Conservation (phyloP, 257 asterid genomes). For the Forsythia viridissima region DNA sequence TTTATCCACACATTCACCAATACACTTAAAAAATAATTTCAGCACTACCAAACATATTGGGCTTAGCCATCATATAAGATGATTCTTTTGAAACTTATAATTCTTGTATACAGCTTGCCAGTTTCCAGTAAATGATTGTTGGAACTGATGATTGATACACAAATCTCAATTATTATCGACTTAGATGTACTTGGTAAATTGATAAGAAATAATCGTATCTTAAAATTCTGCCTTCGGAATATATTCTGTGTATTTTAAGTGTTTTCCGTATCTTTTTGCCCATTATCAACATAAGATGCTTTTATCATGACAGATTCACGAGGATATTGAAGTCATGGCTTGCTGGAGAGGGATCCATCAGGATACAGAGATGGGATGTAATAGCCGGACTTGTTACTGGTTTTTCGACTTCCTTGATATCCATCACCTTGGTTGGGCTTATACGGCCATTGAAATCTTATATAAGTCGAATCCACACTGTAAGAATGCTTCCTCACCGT, state of each 20-base stretch:
- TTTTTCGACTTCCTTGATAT: constrained; percentile 54
- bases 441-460: constrained; percentile 40
- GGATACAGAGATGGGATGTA: constrained; percentile 74
- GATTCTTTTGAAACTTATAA: too few relatives aligned
- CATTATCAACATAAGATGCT: constrained; percentile 14
- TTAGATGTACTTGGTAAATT: too few relatives aligned
- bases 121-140: background rate
- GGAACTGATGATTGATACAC: background rate
- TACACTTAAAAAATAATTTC: too few relatives aligned
- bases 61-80: too few relatives aligned
- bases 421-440: constrained; percentile 45
- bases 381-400: constrained; percentile 64
- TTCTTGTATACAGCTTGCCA: background rate
- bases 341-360: constrained; percentile 30
- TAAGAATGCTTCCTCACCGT: constrained; percentile 29
- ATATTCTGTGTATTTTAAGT: too few relatives aligned
- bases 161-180: background rate
- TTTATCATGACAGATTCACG: constrained; percentile 54
- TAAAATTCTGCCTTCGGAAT: too few relatives aligned
- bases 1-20: too few relatives aligned
- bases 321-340: constrained; percentile 59
- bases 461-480: constrained; percentile 30
- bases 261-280: background rate
- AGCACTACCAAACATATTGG: too few relatives aligned
- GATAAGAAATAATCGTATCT: too few relatives aligned